A percentile compares a stretch with the other conserved stretches of the same genome.
Conservation (phyloP, 148 eudicot genomes). For the Tetragonia tetragonoides region DNA sequence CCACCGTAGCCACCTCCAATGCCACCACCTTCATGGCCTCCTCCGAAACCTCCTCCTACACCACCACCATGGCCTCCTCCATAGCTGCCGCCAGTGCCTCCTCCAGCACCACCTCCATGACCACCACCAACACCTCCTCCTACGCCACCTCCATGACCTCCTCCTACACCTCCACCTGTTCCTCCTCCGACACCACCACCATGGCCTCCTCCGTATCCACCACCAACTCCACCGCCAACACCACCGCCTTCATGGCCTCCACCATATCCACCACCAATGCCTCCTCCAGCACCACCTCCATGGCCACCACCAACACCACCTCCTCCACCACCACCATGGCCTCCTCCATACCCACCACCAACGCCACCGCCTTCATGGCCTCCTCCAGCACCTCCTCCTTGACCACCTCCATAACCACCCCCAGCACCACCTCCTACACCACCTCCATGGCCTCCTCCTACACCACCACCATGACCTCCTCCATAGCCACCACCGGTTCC, state of each 20-base stretch:
- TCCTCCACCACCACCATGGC: constrained; percentile 6
- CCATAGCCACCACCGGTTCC: constrained; percentile 13
- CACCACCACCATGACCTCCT: constrained; percentile 21
- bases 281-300: neutral
- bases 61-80: constrained; percentile 24
- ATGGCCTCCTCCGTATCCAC: constrained; percentile 1
- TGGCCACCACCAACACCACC: constrained; percentile 15
- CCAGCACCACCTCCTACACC: constrained; percentile 19
- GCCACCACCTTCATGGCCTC: constrained; percentile 12
- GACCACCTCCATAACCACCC: constrained; percentile 24
- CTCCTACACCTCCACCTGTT: neutral
- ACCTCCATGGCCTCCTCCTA: constrained; percentile 3
- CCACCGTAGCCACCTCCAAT: neutral
- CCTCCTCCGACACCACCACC: constrained; percentile 10
- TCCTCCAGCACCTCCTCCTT: constrained; percentile 20
- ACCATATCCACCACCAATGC: neutral
- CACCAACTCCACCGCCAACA: neutral
- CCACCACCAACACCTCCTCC: constrained; percentile 16
- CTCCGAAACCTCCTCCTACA: constrained; percentile 16
- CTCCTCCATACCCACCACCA: constrained; percentile 4
- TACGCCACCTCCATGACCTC: neutral
- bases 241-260: constrained; percentile 2
- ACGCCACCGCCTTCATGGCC: constrained; percentile 18
- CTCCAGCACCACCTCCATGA: constrained; percentile 5
- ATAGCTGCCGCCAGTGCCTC: constrained; percentile 10